Conservation (phyloP, 1,284 basidiomycete genomes). For the Golubevia sp. region DNA sequence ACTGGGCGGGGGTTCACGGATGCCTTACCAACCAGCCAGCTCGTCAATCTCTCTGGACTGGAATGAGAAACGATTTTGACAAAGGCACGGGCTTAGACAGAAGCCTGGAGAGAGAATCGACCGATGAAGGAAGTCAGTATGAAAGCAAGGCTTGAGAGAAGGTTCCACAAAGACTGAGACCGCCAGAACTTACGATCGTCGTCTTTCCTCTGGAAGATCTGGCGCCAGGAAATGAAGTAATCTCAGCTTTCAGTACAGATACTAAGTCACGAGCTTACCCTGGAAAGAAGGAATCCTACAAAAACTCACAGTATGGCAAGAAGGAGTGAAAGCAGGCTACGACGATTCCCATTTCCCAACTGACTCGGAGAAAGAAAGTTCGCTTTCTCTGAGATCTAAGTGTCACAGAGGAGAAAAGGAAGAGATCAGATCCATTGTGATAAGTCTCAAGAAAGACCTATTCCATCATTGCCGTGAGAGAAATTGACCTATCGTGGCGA, state of each 20-base stretch:
- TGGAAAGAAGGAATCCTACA: slow-evolving; percentile 13
- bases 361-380: slow-evolving; percentile 94
- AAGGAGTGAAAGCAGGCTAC: slow-evolving; percentile 95
- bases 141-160: slow-evolving; percentile 7
- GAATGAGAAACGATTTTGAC: slow-evolving; percentile 90
- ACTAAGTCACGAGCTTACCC: too few relatives aligned
- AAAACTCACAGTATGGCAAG: slow-evolving; percentile 87
- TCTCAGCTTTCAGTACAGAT: too few relatives aligned
- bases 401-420: slow-evolving; percentile 8
- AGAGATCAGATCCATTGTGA: background rate
- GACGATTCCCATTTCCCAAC: slow-evolving; percentile 98
- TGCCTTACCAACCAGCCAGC: slow-evolving; percentile 66
- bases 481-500: slow-evolving; percentile 75
- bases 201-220: slow-evolving; percentile 74
- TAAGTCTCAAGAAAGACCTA: too few relatives aligned
- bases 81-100: slow-evolving; percentile 93
- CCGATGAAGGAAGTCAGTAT: slow-evolving; percentile 8
- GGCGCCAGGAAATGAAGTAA: slow-evolving; percentile 5
- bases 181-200: slow-evolving; percentile 76
- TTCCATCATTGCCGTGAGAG: too few relatives aligned
- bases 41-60: slow-evolving; percentile 95
- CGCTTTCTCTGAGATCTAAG: slow-evolving; percentile 91
- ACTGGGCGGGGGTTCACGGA: too few relatives aligned
- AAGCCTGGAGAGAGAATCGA: slow-evolving; percentile 69
- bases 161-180: background rate